Base-by-base conservation (phyloP, 2,329 filamentous ascomycete genomes). In the Didymella lethalis region DNA sequence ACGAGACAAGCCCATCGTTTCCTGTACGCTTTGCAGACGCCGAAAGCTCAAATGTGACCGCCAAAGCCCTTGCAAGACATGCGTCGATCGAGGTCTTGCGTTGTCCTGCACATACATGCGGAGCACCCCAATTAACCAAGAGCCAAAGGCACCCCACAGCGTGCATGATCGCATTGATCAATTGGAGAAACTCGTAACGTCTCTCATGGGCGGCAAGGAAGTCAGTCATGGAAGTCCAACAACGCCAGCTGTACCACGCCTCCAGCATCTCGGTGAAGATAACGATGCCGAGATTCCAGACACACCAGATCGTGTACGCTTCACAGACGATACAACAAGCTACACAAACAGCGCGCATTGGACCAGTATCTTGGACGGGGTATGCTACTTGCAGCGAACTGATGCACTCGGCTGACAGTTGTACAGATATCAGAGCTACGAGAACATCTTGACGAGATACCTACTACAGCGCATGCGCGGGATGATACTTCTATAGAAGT, bases 131-230 rank as follows among this genome's bases (percentile, higher is more conserved):
- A 52, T 53, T 1, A 46, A 62, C 11, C 69, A 58, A 56, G 68
- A 72, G 48, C 51, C 68, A 12, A 71, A 69, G 48, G 59, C 65
- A 14, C 58, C 72, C 6, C 62, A 64, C 56, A 74, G 73, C 63
- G 72, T 77, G 14, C 71, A 76, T 59, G 74, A 75, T 54, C 67
- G 75, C 6, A 76, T 77, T 41, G 65, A 74, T 40, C 75, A 77
- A 51, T 65, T 77, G 12, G 75, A 77, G 54, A 71, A 68, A 52
- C 67, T 77, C 3, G 75, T 77, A 12, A 74, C 74, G 34, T 65
- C 70, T 1, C 62, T 77, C 3, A 76, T 77, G 70, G 64, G 68
- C 40, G 65, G 59, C 29, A 75, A 72, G 28, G 55, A 65, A 12
- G 48, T 50, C 20, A 23, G 12, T n/a, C 31, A 49, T 16, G 46